These are phyloP conservation scores for Polytrichum formosum DNA, from an alignment of 225 moss, liverwort and hornwort genomes.

Conservation along the genomic window DNA sequence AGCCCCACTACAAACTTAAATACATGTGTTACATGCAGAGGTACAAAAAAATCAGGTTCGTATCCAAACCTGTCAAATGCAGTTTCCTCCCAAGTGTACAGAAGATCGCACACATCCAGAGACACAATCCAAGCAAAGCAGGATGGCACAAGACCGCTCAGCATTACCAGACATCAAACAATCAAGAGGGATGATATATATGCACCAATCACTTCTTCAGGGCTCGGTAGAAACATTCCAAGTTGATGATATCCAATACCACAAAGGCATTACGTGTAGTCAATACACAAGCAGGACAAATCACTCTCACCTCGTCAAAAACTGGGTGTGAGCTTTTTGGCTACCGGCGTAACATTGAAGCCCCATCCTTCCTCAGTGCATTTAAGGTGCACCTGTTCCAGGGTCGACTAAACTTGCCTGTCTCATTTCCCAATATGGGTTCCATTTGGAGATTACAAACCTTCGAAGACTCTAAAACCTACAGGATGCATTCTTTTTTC, in stretches of 20 bases:
- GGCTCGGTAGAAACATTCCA: conserved; percentile 17
- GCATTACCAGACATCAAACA: conserved; percentile 13
- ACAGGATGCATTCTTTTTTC: conserved; percentile 74
- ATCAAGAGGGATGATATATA: conserved; percentile 40
- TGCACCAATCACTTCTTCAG: conserved; percentile 22
- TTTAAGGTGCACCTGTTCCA: conserved; percentile 99
- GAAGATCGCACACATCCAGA: not conserved
- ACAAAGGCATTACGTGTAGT: conserved; percentile 87
- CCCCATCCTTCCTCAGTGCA: conserved; percentile 99
- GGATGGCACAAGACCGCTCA: conserved; percentile 42
- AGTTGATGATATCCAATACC: conserved; percentile 47
- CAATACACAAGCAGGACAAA: conserved; percentile 88
- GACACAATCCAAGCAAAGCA: conserved; percentile 10
- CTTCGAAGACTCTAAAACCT: conserved; percentile 61
- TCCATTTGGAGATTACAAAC: conserved; percentile 77
- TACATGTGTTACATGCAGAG: not conserved
- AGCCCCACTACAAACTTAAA: conserved; percentile 29
- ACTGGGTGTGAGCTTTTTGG: conserved; percentile 84
- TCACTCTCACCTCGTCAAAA: conserved; percentile 99
- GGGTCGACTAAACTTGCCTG: conserved; percentile 86
- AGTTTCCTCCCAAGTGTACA: conserved; percentile 4
- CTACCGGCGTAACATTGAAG: conserved; percentile 90
- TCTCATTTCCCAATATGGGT: conserved; percentile 70
- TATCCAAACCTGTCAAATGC: conserved; percentile 54
- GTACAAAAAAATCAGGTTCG: conserved; percentile 25